These are phyloP conservation scores for Scutellaria baicalensis DNA, from an alignment of 257 asterid genomes.

Conservation along the genomic window DNA sequence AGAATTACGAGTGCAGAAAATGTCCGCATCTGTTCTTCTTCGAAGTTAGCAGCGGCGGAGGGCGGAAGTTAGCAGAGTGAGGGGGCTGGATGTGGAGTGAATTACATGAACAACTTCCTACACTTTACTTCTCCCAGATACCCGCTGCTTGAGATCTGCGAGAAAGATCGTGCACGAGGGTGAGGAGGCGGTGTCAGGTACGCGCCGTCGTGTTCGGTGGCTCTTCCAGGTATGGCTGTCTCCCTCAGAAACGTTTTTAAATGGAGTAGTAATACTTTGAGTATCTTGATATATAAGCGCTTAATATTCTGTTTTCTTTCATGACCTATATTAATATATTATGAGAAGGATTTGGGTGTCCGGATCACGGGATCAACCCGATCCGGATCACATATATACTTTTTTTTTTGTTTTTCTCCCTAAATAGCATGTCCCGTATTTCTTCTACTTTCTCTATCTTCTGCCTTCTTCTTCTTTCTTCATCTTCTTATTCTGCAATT, in stretches of 20 bases:
- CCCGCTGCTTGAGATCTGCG: conserved; percentile 24
- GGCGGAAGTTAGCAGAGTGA: conserved; percentile 15
- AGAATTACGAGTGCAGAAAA: conserved; percentile 18
- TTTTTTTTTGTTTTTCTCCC: too few relatives aligned
- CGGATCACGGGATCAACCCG: too few relatives aligned
- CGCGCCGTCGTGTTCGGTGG: conserved; percentile 24
- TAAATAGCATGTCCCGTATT: too few relatives aligned
- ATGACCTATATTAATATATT: too few relatives aligned
- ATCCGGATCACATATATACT: too few relatives aligned
- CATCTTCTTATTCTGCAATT: too few relatives aligned
- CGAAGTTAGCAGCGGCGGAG: neutral
- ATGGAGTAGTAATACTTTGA: neutral
- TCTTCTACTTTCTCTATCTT: too few relatives aligned
- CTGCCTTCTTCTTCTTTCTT: too few relatives aligned
- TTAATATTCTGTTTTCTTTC: too few relatives aligned
- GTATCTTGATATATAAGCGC: too few relatives aligned
- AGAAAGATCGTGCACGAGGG: conserved; percentile 4
- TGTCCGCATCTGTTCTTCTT: conserved; percentile 14
- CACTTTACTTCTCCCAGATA: conserved; percentile 26
- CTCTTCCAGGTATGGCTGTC: neutral
- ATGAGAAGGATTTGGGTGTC: too few relatives aligned
- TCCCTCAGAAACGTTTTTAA: neutral
- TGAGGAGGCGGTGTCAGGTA: neutral
- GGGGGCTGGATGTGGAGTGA: conserved; percentile 11
- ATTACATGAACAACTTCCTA: conserved; percentile 13